Evolutionary conservation across 768 basidiomycete genomes (phyloP).

Genomic region (Candolleomyces aberdarensis): DNA sequence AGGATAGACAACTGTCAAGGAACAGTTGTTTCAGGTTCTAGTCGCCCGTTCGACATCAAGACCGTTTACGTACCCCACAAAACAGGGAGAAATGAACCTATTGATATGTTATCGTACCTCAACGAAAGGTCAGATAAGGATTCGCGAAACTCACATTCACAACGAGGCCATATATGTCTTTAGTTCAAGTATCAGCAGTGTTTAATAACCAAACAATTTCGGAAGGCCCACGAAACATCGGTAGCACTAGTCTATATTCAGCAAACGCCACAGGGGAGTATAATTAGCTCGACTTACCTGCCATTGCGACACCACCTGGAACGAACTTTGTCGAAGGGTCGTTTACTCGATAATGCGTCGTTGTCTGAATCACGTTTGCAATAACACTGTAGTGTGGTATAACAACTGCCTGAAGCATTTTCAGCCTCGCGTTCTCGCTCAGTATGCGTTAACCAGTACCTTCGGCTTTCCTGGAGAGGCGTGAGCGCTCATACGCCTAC

Average conservation of each 20-base stretch:
- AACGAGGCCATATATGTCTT: constrained; percentile 63
- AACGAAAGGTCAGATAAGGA: background rate
- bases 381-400: constrained; percentile 67
- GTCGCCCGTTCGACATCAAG: background rate
- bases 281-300: constrained; percentile 37
- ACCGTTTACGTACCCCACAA: constrained; percentile 38
- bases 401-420: constrained; percentile 49
- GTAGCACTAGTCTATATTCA: constrained; percentile 40
- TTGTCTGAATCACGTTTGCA: constrained; percentile 61
- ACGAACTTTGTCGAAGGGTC: constrained; percentile 34
- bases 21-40: background rate
- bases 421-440: background rate
- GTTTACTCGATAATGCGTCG: constrained; percentile 43
- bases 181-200: background rate
- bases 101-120: background rate
- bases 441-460: constrained; percentile 15
- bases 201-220: background rate
- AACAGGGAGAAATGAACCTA: constrained; percentile 55
- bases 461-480: constrained; percentile 31
- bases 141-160: constrained; percentile 41
- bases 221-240: constrained; percentile 48
- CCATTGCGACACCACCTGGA: constrained; percentile 56
- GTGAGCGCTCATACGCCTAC: too few species aligned
- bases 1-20: constrained; percentile 48
- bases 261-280: background rate